A percentile compares a stretch with the other conserved stretches of the same genome.
Conservation (phyloP, 2,329 filamentous ascomycete genomes). For the Trichoderma atroviride region DNA sequence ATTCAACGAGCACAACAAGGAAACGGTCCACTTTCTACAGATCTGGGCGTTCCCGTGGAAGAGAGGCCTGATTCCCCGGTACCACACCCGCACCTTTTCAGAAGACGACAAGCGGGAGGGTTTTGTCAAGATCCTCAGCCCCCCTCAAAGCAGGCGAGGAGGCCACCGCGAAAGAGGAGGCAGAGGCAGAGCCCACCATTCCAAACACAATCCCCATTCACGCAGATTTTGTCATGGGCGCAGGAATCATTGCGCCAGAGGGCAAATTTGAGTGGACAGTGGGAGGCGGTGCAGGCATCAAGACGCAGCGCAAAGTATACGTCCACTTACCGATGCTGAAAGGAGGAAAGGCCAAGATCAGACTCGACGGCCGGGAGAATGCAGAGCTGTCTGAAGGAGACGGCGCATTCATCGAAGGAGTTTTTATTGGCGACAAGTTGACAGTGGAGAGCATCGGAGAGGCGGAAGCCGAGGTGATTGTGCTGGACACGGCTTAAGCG, state of each 20-base stretch:
- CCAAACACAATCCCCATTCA: slow-evolving; percentile 78
- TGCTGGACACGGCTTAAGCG: slow-evolving; percentile 58
- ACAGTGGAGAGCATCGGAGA: slow-evolving; percentile 68
- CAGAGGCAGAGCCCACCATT: slow-evolving; percentile 62
- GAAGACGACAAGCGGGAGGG: slow-evolving; percentile 72
- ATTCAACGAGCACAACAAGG: slow-evolving; percentile 71
- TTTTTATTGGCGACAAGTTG: slow-evolving; percentile 66
- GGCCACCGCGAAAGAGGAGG: slow-evolving; percentile 64
- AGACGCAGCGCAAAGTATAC: slow-evolving; percentile 70
- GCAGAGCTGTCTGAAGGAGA: slow-evolving; percentile 73
- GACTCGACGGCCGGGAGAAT: slow-evolving; percentile 66
- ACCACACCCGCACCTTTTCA: slow-evolving; percentile 73
- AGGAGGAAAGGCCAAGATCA: slow-evolving; percentile 71
- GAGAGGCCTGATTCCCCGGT: slow-evolving; percentile 69
- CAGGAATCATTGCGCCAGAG: slow-evolving; percentile 69
- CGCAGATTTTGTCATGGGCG: slow-evolving; percentile 81
- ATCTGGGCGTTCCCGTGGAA: slow-evolving; percentile 86
- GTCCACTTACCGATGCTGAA: slow-evolving; percentile 82
- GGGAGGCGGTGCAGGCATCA: slow-evolving; percentile 59
- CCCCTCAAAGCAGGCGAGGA: slow-evolving; percentile 68
- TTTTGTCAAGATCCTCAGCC: slow-evolving; percentile 77
- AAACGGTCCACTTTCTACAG: slow-evolving; percentile 82
- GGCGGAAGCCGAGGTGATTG: slow-evolving; percentile 68
- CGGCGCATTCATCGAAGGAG: slow-evolving; percentile 71
- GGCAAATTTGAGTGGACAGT: slow-evolving; percentile 71